A percentile compares a stretch with the other conserved stretches of the same genome.
phyloP scores from a whole-genome alignment of 2,329 filamentous ascomycete genomes.

The Delphinella strobiligena region DNA sequence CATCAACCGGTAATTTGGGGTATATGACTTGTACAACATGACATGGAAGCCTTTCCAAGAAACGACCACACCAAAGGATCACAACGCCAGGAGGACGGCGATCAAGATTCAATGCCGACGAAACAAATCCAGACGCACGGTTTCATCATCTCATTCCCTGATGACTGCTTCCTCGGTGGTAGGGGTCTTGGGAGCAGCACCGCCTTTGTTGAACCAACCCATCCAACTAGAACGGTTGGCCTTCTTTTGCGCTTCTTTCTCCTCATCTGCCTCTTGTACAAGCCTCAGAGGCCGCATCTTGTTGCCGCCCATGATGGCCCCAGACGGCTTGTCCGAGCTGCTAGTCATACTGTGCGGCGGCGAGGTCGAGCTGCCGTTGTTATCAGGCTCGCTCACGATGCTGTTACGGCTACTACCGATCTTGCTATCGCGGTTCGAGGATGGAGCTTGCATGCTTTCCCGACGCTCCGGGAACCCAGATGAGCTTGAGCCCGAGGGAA shows the following conservation, averaged over 20 bases:
- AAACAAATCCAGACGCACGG: too few relatives aligned
- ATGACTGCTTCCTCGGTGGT: background rate
- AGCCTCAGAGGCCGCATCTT: constrained; percentile 78
- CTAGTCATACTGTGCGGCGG: constrained; percentile 46
- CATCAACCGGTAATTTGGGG: too few relatives aligned
- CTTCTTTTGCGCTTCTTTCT: constrained; percentile 29
- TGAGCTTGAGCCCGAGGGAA: too few relatives aligned
- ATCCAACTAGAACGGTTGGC: constrained; percentile 37
- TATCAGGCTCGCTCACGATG: constrained; percentile 23
- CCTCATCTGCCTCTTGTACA: constrained; percentile 56
- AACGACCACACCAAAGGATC: too few relatives aligned
- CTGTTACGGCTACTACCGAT: constrained; percentile 10
- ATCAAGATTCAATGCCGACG: too few relatives aligned
- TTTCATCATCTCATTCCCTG: background rate
- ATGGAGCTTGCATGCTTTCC: constrained; percentile 3
- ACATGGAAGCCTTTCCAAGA: background rate
- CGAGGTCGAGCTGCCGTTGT: constrained; percentile 35
- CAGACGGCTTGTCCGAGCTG: constrained; percentile 20
- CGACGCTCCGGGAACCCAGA: too few relatives aligned
- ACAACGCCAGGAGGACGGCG: too few relatives aligned
- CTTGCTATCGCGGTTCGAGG: constrained; percentile 18
- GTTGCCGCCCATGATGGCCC: constrained; percentile 39
- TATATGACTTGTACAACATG: background rate
- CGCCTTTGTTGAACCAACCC: constrained; percentile 31
- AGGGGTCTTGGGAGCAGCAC: background rate